phyloP scores from a whole-genome alignment of 148 eudicot genomes.

The Heliamphora exappendiculata region DNA sequence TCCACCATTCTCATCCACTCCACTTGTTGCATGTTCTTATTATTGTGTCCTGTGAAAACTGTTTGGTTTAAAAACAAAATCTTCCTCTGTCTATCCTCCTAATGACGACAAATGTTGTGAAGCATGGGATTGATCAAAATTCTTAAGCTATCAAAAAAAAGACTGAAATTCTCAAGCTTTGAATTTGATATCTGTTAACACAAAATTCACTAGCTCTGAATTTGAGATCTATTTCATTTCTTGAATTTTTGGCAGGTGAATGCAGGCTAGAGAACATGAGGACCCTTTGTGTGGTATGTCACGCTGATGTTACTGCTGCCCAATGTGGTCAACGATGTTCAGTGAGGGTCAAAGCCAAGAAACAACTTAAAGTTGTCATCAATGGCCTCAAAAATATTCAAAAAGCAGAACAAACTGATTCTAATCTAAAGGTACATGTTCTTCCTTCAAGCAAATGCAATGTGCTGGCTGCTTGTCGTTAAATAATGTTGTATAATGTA shows the following conservation, averaged over 20 bases:
- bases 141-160: background rate
- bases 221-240: background rate
- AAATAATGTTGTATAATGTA: background rate
- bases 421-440: conserved; percentile 34
- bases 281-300: conserved; percentile 91
- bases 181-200: background rate
- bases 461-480: background rate
- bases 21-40: background rate
- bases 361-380: conserved; percentile 42
- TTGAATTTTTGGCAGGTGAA: conserved; percentile 50
- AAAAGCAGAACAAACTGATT: conserved; percentile 15
- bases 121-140: background rate
- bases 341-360: conserved; percentile 38
- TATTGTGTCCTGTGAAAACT: background rate
- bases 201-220: background rate
- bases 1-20: no score
- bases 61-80: background rate
- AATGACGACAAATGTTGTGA: background rate
- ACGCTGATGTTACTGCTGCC: conserved; percentile 80
- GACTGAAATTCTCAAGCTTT: background rate
- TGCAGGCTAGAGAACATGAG: conserved; percentile 90
- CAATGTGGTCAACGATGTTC: conserved; percentile 64
- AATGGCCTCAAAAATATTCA: conserved; percentile 21
- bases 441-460: background rate
- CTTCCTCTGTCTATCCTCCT: background rate